Conservation (phyloP, 2,329 filamentous ascomycete species). For the Cyanodermella asteris region DNA sequence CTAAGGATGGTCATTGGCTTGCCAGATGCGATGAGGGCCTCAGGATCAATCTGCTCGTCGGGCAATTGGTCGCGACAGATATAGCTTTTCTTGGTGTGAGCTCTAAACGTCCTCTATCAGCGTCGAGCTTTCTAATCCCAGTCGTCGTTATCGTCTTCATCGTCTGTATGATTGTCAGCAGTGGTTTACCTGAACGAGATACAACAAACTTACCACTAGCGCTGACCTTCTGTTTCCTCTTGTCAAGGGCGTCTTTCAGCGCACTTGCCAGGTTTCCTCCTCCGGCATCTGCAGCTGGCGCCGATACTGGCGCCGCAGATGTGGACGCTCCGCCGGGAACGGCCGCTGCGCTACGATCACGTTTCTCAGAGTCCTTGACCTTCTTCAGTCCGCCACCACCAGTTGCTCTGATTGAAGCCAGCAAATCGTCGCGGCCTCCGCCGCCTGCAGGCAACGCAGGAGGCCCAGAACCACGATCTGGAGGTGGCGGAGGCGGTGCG, state of each 20-base stretch:
- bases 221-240: slow-evolving; percentile 83
- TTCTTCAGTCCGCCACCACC: slow-evolving; percentile 21
- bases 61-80: too few species aligned
- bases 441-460: slow-evolving; percentile 20
- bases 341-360: slow-evolving; percentile 22
- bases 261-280: slow-evolving; percentile 58
- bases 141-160: slow-evolving; percentile 54
- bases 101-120: not conserved
- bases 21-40: too few species aligned
- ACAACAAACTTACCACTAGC: slow-evolving; percentile 57
- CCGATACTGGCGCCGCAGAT: slow-evolving; percentile 33
- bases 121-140: slow-evolving; percentile 22
- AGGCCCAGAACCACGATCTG: slow-evolving; percentile 17
- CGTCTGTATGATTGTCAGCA: slow-evolving; percentile 11
- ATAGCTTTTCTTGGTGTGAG: not conserved
- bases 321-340: slow-evolving; percentile 30
- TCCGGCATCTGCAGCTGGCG: slow-evolving; percentile 29
- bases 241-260: slow-evolving; percentile 52
- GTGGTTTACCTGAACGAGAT: slow-evolving; percentile 3
- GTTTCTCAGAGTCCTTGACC: slow-evolving; percentile 23
- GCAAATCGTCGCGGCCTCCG: slow-evolving; percentile 20
- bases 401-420: slow-evolving; percentile 29
- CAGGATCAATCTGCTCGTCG: too few species aligned
- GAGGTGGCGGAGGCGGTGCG: slow-evolving; percentile 31
- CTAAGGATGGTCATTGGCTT: too few species aligned